These are phyloP conservation scores for Diutina rugosa DNA, from an alignment of 1,139 yeast genomes.

Conservation along the genomic window DNA sequence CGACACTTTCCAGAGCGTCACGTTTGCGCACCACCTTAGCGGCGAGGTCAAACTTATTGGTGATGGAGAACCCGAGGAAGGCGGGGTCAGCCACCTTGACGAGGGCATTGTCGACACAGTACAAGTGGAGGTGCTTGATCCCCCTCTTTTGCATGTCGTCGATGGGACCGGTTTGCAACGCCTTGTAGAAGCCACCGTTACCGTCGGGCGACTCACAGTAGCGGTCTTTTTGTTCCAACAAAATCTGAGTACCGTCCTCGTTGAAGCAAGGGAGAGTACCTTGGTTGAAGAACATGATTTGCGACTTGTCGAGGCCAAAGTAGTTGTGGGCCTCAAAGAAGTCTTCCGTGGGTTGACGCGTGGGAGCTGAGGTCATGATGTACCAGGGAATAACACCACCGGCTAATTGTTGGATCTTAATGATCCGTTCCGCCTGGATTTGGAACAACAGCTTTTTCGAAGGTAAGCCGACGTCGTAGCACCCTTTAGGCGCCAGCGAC, in stretches of 20 bases:
- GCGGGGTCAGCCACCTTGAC: conserved; percentile 93
- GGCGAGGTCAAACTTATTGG: conserved; percentile 56
- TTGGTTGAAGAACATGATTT: conserved; percentile 78
- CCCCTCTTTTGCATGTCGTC: conserved; percentile 59
- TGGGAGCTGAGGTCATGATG: conserved; percentile 93
- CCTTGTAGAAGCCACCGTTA: conserved; percentile 92
- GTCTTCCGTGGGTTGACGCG: conserved; percentile 60
- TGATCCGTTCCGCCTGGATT: conserved; percentile 81
- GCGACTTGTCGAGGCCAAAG: conserved; percentile 54
- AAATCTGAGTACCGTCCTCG: conserved; percentile 54
- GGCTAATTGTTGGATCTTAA: conserved; percentile 49
- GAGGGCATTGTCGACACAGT: conserved; percentile 89
- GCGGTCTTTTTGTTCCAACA: conserved; percentile 39
- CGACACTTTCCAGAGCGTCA: conserved; percentile 80
- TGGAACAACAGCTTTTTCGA: conserved; percentile 78
- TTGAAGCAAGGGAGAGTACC: conserved; percentile 90
- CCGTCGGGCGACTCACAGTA: conserved; percentile 93
- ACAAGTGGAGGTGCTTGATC: conserved; percentile 86
- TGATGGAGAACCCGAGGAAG: conserved; percentile 78
- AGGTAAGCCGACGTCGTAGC: conserved; percentile 79
- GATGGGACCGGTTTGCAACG: conserved; percentile 51
- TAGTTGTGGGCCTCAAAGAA: conserved; percentile 49
- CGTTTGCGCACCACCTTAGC: conserved; percentile 94
- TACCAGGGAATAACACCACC: conserved; percentile 58
- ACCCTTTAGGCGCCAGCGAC: conserved; percentile 83